phyloP scores from a whole-genome alignment of 805 yeast species.

The Suhomyces sp. region DNA sequence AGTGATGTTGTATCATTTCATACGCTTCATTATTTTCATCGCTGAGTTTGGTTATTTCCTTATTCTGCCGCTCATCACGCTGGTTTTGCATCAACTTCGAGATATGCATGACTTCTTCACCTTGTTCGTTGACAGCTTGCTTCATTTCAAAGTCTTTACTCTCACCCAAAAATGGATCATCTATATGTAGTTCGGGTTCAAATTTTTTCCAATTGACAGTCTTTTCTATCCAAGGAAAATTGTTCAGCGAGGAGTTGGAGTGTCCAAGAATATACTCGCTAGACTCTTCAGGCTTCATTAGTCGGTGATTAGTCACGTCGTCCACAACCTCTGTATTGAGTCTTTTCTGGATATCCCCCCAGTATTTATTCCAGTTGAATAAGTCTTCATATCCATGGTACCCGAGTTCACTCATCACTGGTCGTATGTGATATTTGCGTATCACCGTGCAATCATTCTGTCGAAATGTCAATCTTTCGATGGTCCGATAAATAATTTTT shows the following conservation, averaged over 20 bases:
- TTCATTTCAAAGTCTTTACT: background rate
- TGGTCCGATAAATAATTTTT: constrained; percentile 5
- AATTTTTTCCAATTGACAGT: background rate
- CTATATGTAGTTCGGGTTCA: background rate
- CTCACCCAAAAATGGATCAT: constrained; percentile 1
- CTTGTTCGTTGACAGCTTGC: background rate
- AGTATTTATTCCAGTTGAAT: constrained; percentile 9
- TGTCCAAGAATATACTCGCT: constrained; percentile 5
- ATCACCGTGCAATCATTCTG: background rate
- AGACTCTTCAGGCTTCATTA: constrained; percentile 6
- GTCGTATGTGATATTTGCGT: background rate
- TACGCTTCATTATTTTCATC: background rate
- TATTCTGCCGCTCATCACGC: background rate
- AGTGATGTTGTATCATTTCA: background rate
- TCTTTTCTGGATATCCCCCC: constrained; percentile 7
- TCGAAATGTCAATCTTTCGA: background rate
- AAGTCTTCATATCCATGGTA: constrained; percentile 1
- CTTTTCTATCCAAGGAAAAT: constrained; percentile 2
- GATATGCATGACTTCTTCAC: background rate
- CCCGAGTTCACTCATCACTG: constrained; percentile 1
- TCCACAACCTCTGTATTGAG: constrained; percentile 5
- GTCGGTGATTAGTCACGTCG: constrained; percentile 6
- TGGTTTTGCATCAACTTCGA: background rate
- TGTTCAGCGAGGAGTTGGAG: background rate
- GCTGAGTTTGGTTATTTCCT: background rate